These are phyloP conservation scores for Panus rudis DNA, from an alignment of 768 basidiomycete species.

Conservation along the genomic window DNA sequence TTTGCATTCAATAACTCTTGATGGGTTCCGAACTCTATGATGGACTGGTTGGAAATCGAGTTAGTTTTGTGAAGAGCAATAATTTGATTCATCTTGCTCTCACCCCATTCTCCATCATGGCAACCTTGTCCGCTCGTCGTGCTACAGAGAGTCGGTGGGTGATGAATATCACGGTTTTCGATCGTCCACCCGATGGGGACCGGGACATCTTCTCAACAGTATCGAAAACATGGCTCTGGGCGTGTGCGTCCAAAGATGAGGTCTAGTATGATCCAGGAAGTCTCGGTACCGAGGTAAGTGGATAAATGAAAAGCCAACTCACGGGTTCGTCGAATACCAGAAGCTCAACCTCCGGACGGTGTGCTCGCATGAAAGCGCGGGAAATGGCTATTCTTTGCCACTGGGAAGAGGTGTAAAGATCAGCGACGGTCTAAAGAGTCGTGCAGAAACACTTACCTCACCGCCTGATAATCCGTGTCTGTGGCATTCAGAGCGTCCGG, in stretches of 20 bases:
- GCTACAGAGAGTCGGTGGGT: slow-evolving; percentile 79
- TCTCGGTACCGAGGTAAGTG: neutral
- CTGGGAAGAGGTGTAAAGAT: slow-evolving; percentile 28
- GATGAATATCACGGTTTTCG: slow-evolving; percentile 75
- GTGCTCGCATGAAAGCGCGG: slow-evolving; percentile 80
- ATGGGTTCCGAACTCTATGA: slow-evolving; percentile 72
- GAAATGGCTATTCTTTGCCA: slow-evolving; percentile 87
- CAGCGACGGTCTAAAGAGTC: neutral
- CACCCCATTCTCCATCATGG: slow-evolving; percentile 76
- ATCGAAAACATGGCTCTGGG: slow-evolving; percentile 74
- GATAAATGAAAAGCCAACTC: slow-evolving; percentile 21
- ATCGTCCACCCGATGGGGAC: slow-evolving; percentile 40
- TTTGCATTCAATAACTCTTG: slow-evolving; percentile 53
- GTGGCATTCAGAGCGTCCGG: slow-evolving; percentile 27
- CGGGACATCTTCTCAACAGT: slow-evolving; percentile 63
- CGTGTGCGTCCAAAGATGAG: slow-evolving; percentile 72
- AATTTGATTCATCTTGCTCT: slow-evolving; percentile 16
- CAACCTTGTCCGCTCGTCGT: slow-evolving; percentile 78
- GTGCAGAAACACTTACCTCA: slow-evolving; percentile 45
- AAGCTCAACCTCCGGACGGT: slow-evolving; percentile 67
- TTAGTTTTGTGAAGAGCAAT: neutral
- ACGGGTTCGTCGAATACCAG: slow-evolving; percentile 84
- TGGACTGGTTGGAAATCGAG: slow-evolving; percentile 37
- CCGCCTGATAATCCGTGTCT: slow-evolving; percentile 77
- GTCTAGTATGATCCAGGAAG: slow-evolving; percentile 38